Conservation (phyloP, 2,329 filamentous ascomycete species). For the Monilinia fructigena region DNA sequence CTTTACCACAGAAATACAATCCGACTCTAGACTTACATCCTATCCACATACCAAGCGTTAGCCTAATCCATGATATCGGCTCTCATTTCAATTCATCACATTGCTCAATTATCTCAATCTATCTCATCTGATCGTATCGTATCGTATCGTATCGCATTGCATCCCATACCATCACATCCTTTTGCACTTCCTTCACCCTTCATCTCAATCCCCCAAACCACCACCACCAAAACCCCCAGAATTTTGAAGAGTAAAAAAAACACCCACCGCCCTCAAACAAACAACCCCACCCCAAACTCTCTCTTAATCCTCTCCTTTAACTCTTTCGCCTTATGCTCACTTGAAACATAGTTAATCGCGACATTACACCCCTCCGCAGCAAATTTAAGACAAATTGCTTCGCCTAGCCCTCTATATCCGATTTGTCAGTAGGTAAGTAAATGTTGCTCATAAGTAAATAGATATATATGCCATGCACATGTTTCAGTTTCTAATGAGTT, state of each 20-base stretch:
- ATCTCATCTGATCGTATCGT: not conserved
- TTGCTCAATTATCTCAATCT: not conserved
- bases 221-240: not conserved
- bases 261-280: slow-evolving; percentile 54
- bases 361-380: slow-evolving; percentile 62
- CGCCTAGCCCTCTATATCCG: slow-evolving; percentile 58
- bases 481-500: too few species aligned
- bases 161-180: not conserved
- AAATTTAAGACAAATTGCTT: slow-evolving; percentile 58
- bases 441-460: not conserved
- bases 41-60: slow-evolving; percentile 32
- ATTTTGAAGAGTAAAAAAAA: not conserved
- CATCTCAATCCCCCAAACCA: too few species aligned
- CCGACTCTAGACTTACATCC: slow-evolving; percentile 56
- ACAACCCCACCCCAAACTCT: slow-evolving; percentile 51
- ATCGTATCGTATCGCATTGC: too few species aligned
- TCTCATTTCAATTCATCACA: not conserved
- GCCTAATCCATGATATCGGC: not conserved
- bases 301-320: slow-evolving; percentile 51
- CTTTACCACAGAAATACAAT: slow-evolving; percentile 53
- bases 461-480: too few species aligned
- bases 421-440: not conserved
- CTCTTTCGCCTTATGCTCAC: slow-evolving; percentile 53
- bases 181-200: too few species aligned
- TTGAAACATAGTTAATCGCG: slow-evolving; percentile 63